These are phyloP conservation scores for Carex littledalei DNA, from an alignment of 176 grass and related monocot species.

Conservation along the genomic window DNA sequence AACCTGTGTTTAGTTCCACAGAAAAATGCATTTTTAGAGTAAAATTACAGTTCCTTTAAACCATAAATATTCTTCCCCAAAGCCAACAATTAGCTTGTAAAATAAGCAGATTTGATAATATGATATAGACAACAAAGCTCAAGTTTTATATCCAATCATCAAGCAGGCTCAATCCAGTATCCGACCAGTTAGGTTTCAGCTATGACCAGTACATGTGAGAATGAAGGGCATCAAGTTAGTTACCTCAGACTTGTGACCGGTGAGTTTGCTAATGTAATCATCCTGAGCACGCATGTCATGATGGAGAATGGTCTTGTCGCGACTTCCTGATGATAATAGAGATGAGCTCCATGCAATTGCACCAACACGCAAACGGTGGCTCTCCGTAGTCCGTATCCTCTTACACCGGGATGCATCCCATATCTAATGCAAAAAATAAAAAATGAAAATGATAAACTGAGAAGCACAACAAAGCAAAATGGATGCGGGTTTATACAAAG, in stretches of 20 bases:
- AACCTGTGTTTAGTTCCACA: slow-evolving; percentile 41
- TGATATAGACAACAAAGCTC: not conserved
- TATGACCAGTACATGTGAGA: not conserved
- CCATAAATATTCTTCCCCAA: not conserved
- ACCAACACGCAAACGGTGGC: slow-evolving; percentile 80
- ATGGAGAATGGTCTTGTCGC: slow-evolving; percentile 81
- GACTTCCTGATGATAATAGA: slow-evolving; percentile 89
- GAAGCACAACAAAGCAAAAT: not conserved
- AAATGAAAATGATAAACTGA: slow-evolving; percentile 16
- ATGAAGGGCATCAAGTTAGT: not conserved
- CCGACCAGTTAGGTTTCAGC: not conserved
- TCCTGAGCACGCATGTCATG: slow-evolving; percentile 82
- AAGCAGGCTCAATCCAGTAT: not conserved
- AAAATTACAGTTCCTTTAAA: not conserved
- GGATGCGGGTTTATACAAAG: not conserved
- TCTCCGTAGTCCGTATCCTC: slow-evolving; percentile 82
- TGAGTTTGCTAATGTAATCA: slow-evolving; percentile 89
- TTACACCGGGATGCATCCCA: slow-evolving; percentile 85
- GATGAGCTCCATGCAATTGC: slow-evolving; percentile 92
- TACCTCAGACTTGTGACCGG: slow-evolving; percentile 97
- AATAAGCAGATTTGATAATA: not conserved
- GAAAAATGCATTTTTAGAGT: not conserved
- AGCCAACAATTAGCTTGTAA: not conserved
- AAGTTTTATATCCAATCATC: not conserved
- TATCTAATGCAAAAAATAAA: slow-evolving; percentile 56